phyloP scores from a whole-genome alignment of 345 rosid species.

The Euphorbia peplus region DNA sequence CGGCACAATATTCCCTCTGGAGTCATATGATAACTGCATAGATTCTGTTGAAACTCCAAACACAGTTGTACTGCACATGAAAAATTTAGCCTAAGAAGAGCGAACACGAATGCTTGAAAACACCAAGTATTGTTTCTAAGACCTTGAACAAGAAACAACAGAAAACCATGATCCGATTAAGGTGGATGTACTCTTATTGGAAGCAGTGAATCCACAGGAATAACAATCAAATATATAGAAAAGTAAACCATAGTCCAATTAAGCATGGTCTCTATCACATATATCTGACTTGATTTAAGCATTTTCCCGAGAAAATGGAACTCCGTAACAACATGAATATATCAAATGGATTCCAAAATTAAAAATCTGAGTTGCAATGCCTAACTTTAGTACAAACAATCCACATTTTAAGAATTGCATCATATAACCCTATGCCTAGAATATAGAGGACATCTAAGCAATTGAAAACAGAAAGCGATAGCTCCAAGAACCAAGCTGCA shows the following conservation, averaged over 20 bases:
- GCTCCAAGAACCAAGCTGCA: background rate
- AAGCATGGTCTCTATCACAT: background rate
- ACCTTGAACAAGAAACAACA: too few species aligned
- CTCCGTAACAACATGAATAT: background rate
- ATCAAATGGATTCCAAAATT: background rate
- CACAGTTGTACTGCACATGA: slow-evolving; percentile 30
- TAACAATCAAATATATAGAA: background rate
- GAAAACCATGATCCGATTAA: too few species aligned
- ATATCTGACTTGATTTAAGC: background rate
- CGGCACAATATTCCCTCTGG: slow-evolving; percentile 35
- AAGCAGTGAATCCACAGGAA: too few species aligned
- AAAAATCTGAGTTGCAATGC: background rate
- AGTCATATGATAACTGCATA: slow-evolving; percentile 35
- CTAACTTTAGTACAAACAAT: slow-evolving; percentile 5
- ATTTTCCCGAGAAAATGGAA: background rate
- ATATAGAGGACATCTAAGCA: background rate
- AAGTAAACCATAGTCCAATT: background rate
- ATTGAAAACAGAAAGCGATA: background rate
- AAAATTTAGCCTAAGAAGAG: background rate
- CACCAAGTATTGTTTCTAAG: too few species aligned
- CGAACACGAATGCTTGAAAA: background rate
- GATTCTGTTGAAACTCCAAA: slow-evolving; percentile 41
- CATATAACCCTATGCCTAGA: background rate
- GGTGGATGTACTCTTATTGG: too few species aligned
- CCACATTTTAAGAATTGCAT: background rate